A percentile compares a stretch with the other conserved stretches of the same genome.
Evolutionary conservation across 2,329 filamentous ascomycete species (phyloP).

Genomic region (Cytospora schulzeri): DNA sequence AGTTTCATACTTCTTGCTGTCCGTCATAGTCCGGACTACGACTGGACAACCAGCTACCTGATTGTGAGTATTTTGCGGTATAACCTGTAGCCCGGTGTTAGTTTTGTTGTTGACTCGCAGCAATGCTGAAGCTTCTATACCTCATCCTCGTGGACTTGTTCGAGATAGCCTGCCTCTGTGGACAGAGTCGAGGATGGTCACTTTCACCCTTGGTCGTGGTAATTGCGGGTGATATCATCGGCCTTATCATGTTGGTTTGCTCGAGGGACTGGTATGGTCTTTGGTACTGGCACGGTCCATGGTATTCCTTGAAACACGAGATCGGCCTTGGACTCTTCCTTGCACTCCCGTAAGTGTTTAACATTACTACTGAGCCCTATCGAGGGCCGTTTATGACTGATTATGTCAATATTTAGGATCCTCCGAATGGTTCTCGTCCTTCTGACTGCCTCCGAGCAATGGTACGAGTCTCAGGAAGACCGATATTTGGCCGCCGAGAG

Average conservation of each 20-base stretch:
- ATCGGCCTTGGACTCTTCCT: constrained; percentile 24
- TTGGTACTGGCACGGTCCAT: constrained; percentile 27
- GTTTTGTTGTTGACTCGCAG: too few species aligned
- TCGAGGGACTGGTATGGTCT: constrained; percentile 27
- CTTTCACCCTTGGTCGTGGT: constrained; percentile 18
- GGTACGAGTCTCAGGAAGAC: constrained; percentile 19
- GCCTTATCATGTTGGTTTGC: constrained; percentile 19
- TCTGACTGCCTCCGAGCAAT: constrained; percentile 15
- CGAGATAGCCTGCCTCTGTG: constrained; percentile 22
- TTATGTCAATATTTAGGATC: not conserved
- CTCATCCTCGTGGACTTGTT: constrained; percentile 20
- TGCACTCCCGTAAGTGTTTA: constrained; percentile 18
- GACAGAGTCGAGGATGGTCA: constrained; percentile 22
- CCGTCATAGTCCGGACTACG: not conserved
- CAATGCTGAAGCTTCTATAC: constrained; percentile 23
- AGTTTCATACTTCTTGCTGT: constrained; percentile 13
- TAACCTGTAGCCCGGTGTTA: not conserved
- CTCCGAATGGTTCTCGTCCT: constrained; percentile 18
- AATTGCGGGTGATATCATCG: constrained; percentile 19
- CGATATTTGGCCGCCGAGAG: constrained; percentile 20
- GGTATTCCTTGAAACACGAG: constrained; percentile 24
- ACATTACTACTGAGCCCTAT: not conserved
- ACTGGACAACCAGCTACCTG: constrained; percentile 22
- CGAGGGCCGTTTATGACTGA: not conserved
- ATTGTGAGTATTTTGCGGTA: constrained; percentile 8